Evolutionary conservation across 2,329 filamentous ascomycete species (phyloP).

Genomic region (Rachicladosporium sp.): DNA sequence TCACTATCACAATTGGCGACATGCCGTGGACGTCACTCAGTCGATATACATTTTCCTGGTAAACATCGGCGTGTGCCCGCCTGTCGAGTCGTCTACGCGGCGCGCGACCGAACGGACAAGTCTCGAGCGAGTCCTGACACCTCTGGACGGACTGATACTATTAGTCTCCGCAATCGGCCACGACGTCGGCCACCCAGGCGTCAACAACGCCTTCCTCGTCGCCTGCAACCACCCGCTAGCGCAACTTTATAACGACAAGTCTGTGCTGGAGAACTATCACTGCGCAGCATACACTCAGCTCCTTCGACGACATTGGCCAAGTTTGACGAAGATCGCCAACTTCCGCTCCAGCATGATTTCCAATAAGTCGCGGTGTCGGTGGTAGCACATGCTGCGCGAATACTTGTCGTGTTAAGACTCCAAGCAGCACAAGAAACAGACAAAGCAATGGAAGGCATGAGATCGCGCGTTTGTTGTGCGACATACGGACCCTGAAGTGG

Average conservation of each 20-base stretch:
- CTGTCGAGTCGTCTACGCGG: conserved; percentile 40
- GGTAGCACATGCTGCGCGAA: background rate
- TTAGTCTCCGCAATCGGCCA: conserved; percentile 95
- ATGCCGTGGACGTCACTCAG: conserved; percentile 91
- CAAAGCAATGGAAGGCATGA: too few relatives aligned
- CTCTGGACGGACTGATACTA: conserved; percentile 78
- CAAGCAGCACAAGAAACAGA: too few relatives aligned
- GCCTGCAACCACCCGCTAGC: conserved; percentile 85
- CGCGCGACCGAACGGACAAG: conserved; percentile 30
- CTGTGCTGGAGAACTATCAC: conserved; percentile 93
- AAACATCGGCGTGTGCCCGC: conserved; percentile 44
- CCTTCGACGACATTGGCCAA: conserved; percentile 80
- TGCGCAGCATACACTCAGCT: conserved; percentile 96
- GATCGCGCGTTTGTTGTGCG: too few relatives aligned
- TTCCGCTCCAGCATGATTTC: conserved; percentile 91
- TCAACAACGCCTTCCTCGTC: conserved; percentile 94
- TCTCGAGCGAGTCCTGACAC: conserved; percentile 65
- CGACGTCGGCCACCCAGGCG: conserved; percentile 91
- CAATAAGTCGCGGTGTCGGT: conserved; percentile 40
- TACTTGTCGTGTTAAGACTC: background rate
- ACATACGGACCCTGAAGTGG: too few relatives aligned
- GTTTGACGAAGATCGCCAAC: conserved; percentile 61
- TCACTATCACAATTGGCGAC: conserved; percentile 88
- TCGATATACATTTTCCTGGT: conserved; percentile 86
- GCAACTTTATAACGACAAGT: conserved; percentile 92